Percentiles rank a stretch among this genome's conserved stretches.
Conservation (phyloP, 345 rosid genomes). For the Melaleuca quinquenervia region DNA sequence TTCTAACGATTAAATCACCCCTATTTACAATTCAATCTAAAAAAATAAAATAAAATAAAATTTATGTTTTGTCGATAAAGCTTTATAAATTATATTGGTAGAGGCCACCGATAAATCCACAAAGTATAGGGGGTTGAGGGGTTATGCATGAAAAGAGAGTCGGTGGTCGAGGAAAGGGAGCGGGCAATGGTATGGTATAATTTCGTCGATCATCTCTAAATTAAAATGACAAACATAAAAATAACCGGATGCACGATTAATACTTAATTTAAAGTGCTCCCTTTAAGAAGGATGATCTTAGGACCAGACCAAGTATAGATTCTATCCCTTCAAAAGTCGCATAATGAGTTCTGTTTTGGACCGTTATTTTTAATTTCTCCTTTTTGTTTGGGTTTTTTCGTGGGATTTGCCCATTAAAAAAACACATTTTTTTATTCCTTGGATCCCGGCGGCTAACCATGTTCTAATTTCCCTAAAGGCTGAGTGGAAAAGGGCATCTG, state of each 20-base stretch:
- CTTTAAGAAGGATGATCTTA: not conserved
- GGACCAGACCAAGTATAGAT: not conserved
- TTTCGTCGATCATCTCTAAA: not conserved
- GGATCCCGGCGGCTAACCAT: not conserved
- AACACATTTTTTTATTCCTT: too few species aligned
- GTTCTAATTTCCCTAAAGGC: not conserved
- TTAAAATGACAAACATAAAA: not conserved
- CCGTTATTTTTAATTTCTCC: not conserved
- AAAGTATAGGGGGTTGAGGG: too few species aligned
- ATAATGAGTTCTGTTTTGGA: not conserved
- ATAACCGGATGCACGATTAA: not conserved
- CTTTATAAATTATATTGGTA: not conserved
- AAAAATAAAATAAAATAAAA: not conserved
- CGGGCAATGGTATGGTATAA: not conserved
- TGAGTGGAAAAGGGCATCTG: not conserved
- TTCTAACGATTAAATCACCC: not conserved
- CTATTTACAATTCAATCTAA: not conserved
- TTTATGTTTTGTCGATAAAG: not conserved
- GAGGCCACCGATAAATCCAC: too few species aligned
- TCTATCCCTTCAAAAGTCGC: rapidly evolving
- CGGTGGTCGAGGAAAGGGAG: too few species aligned
- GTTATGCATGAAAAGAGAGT: not conserved
- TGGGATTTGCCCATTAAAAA: not conserved
- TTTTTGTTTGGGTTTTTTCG: not conserved
- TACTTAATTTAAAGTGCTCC: not conserved